phyloP scores from a whole-genome alignment of 768 basidiomycete species.

The Amanita jacksonii region DNA sequence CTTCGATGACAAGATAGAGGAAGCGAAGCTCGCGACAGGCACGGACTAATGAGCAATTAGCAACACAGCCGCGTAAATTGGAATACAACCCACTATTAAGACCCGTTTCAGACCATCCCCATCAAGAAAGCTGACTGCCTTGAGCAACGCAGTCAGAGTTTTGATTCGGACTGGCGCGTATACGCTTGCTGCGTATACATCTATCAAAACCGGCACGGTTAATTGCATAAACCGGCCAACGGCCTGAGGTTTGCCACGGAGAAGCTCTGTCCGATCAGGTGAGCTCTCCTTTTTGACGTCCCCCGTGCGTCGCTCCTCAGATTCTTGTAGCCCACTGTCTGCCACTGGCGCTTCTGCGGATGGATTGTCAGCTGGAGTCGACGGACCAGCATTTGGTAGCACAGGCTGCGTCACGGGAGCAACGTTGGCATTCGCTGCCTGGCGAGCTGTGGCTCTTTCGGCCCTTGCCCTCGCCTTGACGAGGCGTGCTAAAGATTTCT shows the following conservation, averaged over 20 bases:
- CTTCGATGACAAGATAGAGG: conserved; percentile 85
- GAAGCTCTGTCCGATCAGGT: conserved; percentile 61
- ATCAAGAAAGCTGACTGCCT: conserved; percentile 86
- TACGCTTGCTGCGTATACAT: conserved; percentile 99
- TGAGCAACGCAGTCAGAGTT: conserved; percentile 79
- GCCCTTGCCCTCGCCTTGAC: conserved; percentile 79
- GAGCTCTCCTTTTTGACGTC: conserved; percentile 23
- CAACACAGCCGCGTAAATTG: conserved; percentile 3
- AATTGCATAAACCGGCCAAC: conserved; percentile 81
- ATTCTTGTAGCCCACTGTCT: conserved; percentile 27
- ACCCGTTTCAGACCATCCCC: conserved; percentile 64
- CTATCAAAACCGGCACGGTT: conserved; percentile 88
- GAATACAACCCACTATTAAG: conserved; percentile 51
- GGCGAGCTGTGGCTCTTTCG: conserved; percentile 63
- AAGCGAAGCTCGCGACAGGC: conserved; percentile 91
- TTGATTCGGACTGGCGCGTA: conserved; percentile 80
- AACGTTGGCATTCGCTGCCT: conserved; percentile 28
- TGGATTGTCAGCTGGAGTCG: conserved; percentile 17
- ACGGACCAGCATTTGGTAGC: conserved; percentile 15
- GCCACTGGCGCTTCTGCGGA: conserved; percentile 16
- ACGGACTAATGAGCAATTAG: conserved; percentile 52
- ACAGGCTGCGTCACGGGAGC: conserved; percentile 19
- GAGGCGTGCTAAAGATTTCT: conserved; percentile 71
- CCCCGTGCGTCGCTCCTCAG: conserved; percentile 29
- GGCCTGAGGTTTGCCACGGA: conserved; percentile 65